These are phyloP conservation scores for Straminergon stramineum DNA, from an alignment of 225 moss, liverwort and hornwort species.

Conservation along the genomic window DNA sequence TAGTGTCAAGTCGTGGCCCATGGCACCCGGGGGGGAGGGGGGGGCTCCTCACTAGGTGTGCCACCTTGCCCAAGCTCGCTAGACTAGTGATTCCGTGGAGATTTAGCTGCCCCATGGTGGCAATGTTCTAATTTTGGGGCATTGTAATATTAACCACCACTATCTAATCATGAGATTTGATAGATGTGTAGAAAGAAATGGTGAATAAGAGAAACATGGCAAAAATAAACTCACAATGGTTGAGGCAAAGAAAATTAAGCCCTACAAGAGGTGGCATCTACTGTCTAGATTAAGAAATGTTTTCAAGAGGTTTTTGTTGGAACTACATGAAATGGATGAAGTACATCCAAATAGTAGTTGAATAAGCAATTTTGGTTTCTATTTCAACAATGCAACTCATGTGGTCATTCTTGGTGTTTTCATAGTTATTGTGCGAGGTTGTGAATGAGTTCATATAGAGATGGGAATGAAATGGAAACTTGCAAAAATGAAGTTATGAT, in stretches of 20 bases:
- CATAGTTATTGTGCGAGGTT: background rate
- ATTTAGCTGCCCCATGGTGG: background rate
- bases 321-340: background rate
- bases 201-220: fast-evolving
- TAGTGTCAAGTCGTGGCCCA: fast-evolving
- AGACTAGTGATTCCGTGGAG: background rate
- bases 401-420: background rate
- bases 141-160: background rate
- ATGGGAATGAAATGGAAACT: background rate
- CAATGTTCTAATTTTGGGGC: fast-evolving
- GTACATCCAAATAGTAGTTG: background rate
- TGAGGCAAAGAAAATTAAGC: background rate
- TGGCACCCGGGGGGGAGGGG: too few relatives aligned
- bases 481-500: background rate
- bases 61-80: fast-evolving
- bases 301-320: fast-evolving
- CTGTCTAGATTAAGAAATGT: background rate
- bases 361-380: background rate
- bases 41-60: too few relatives aligned
- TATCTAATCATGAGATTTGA: fast-evolving
- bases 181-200: background rate
- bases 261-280: fast-evolving
- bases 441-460: background rate
- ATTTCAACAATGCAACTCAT: background rate
- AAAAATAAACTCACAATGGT: background rate